A percentile compares a stretch with the other conserved stretches of the same genome.
Evolutionary conservation across 495 filamentous ascomycete genomes (phyloP).

Genomic region (Podospora pseudoanserina): DNA sequence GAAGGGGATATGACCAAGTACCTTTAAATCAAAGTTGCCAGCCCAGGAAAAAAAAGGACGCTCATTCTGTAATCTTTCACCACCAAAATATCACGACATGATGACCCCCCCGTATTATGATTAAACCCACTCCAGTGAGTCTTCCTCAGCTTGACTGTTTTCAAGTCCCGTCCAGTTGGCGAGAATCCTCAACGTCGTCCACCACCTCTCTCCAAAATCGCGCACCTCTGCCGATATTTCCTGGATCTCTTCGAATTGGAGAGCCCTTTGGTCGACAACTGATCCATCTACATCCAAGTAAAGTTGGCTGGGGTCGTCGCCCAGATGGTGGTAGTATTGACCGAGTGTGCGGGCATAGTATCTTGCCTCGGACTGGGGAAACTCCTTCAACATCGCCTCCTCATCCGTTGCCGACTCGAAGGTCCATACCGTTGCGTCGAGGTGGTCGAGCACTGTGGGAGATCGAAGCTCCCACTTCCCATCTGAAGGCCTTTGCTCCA

Average conservation of each 20-base stretch:
- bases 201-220: background rate
- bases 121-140: background rate
- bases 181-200: background rate
- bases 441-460: background rate
- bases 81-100: too few relatives aligned
- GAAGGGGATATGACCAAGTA: too few relatives aligned
- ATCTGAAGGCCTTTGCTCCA: background rate
- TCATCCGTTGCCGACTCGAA: background rate
- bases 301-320: background rate
- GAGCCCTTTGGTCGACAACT: background rate
- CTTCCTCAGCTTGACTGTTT: background rate
- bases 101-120: too few relatives aligned
- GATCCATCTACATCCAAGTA: background rate
- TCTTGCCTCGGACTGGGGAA: background rate
- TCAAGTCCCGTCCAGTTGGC: background rate
- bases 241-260: background rate
- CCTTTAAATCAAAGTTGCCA: background rate
- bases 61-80: too few relatives aligned
- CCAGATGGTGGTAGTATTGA: background rate
- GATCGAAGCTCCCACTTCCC: background rate
- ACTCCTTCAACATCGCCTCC: background rate
- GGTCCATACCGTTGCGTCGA: background rate
- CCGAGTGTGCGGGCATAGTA: background rate
- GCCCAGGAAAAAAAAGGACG: background rate
- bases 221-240: background rate